Evolutionary conservation across 352 stramenopile genomes (phyloP).

Genomic region (Globisporangium nagaii): DNA sequence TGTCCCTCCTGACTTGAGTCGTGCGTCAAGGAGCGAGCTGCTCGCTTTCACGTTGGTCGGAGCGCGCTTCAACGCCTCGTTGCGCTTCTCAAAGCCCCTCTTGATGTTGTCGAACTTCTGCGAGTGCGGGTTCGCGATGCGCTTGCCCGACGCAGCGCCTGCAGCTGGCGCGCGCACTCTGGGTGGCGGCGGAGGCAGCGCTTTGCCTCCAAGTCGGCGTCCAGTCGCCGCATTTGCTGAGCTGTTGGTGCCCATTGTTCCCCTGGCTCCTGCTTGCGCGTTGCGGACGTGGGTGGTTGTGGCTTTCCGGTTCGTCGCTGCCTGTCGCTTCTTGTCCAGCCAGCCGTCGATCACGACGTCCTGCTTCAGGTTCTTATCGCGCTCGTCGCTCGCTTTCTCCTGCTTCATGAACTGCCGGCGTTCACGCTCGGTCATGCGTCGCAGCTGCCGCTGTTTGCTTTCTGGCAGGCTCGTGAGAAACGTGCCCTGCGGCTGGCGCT

Average conservation of each 20-base stretch:
- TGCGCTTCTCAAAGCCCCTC: conserved; percentile 49
- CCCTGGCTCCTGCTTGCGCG: not conserved
- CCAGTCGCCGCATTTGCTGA: conserved; percentile 1
- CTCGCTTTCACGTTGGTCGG: conserved; percentile 15
- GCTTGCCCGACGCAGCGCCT: conserved; percentile 48
- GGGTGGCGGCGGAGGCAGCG: conserved; percentile 27
- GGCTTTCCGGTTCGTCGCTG: conserved; percentile 46
- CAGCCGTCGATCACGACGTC: conserved; percentile 71
- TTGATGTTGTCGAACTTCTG: conserved; percentile 69
- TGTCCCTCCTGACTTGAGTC: not conserved
- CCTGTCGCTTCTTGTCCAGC: conserved; percentile 63
- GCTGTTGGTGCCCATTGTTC: not conserved
- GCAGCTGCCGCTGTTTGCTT: conserved; percentile 53
- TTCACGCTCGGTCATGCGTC: conserved; percentile 59
- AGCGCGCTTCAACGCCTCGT: conserved; percentile 37
- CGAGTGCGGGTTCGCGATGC: conserved; percentile 46
- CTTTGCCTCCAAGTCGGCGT: conserved; percentile 10
- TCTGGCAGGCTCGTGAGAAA: conserved; percentile 60
- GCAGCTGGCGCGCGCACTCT: conserved; percentile 35
- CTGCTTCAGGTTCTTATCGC: conserved; percentile 40
- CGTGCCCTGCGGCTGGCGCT: conserved; percentile 11
- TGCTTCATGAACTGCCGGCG: conserved; percentile 52
- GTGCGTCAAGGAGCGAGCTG: conserved; percentile 16
- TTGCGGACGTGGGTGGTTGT: conserved; percentile 24
- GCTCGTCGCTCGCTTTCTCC: conserved; percentile 36